Conservation (phyloP, 768 basidiomycete genomes). For the Mycena albidolilacea region DNA sequence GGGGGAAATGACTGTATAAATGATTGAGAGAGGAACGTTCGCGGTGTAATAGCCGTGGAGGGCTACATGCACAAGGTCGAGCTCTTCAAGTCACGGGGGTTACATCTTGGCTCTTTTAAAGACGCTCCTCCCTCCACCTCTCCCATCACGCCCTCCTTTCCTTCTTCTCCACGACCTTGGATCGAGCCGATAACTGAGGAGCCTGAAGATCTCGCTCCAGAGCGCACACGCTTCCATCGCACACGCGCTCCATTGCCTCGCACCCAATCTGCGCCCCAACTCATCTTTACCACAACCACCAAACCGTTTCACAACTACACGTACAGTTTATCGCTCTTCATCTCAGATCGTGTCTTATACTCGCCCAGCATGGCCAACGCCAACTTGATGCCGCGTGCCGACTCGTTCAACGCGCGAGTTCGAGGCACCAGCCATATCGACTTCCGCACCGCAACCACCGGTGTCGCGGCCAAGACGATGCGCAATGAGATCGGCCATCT, state of each 20-base stretch:
- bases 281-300: slow-evolving; percentile 78
- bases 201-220: slow-evolving; percentile 31
- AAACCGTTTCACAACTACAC: slow-evolving; percentile 70
- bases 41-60: background rate
- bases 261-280: slow-evolving; percentile 67
- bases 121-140: background rate
- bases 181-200: slow-evolving; percentile 43
- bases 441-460: slow-evolving; percentile 98
- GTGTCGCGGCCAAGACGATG: slow-evolving; percentile 96
- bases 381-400: slow-evolving; percentile 71
- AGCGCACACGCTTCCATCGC: slow-evolving; percentile 32
- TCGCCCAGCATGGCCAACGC: slow-evolving; percentile 59
- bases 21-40: slow-evolving; percentile 26
- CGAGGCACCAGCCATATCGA: slow-evolving; percentile 89
- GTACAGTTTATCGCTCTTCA: slow-evolving; percentile 40
- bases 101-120: background rate
- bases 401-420: slow-evolving; percentile 79
- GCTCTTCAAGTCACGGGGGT: background rate
- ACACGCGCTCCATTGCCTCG: slow-evolving; percentile 46
- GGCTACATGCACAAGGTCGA: background rate
- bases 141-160: slow-evolving; percentile 33
- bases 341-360: slow-evolving; percentile 36
- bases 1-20: slow-evolving; percentile 5
- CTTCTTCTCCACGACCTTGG: slow-evolving; percentile 18
- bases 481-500: slow-evolving; percentile 97